Evolutionary conservation across 306 rosid genomes (phyloP).

Genomic region (Cucumis hystrix): DNA sequence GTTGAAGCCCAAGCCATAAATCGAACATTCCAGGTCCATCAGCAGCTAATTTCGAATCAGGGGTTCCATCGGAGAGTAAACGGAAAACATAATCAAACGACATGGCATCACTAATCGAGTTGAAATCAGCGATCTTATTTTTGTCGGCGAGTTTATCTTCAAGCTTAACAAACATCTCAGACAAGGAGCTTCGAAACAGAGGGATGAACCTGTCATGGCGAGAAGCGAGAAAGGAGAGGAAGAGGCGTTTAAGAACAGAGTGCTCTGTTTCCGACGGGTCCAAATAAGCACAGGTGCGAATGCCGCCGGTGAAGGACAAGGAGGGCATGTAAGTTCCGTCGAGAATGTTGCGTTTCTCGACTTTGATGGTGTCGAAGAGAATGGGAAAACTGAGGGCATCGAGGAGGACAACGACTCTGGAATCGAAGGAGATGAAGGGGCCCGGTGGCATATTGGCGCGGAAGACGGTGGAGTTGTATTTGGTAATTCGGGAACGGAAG

Average conservation of each 20-base stretch:
- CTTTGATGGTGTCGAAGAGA: slow-evolving; percentile 43
- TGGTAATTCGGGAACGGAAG: slow-evolving; percentile 30
- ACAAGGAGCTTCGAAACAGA: slow-evolving; percentile 19
- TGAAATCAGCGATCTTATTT: slow-evolving; percentile 16
- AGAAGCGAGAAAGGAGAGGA: slow-evolving; percentile 16
- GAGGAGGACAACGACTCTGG: slow-evolving; percentile 38
- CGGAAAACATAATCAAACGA: slow-evolving; percentile 40
- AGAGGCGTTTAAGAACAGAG: slow-evolving; percentile 24
- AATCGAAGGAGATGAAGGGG: slow-evolving; percentile 36
- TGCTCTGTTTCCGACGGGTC: slow-evolving; percentile 55
- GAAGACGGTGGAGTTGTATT: slow-evolving; percentile 48
- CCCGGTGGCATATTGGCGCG: slow-evolving; percentile 81
- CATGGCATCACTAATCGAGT: slow-evolving; percentile 9
- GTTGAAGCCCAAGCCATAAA: slow-evolving; percentile 38
- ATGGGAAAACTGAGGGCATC: slow-evolving; percentile 47
- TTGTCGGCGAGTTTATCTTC: slow-evolving; percentile 20
- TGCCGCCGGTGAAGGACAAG: slow-evolving; percentile 46
- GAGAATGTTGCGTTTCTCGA: slow-evolving; percentile 42
- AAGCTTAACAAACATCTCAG: slow-evolving; percentile 18
- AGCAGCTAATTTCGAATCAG: slow-evolving; percentile 19
- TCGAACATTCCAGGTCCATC: slow-evolving; percentile 22
- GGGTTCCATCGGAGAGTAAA: slow-evolving; percentile 27
- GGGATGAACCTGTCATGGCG: slow-evolving; percentile 31
- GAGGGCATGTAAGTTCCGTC: slow-evolving; percentile 87
- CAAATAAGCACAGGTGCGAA: slow-evolving; percentile 50